Evolutionary conservation across 495 filamentous ascomycete genomes (phyloP).

Genomic region (Penicillium cosmopolitanum): DNA sequence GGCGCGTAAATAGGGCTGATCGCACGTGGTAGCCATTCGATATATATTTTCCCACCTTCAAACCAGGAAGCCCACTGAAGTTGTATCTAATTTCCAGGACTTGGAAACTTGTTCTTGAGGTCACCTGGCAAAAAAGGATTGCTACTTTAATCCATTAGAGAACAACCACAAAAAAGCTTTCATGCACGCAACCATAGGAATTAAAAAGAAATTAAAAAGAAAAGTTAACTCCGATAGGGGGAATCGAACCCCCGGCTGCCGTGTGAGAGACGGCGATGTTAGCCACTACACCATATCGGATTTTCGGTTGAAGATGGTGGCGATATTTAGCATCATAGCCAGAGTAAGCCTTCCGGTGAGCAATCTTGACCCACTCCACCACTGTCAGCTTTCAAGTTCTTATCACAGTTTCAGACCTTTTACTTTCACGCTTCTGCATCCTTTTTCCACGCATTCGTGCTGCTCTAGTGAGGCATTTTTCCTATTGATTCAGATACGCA

Average conservation of each 20-base stretch:
- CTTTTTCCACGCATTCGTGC: neutral
- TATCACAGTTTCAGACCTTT: neutral
- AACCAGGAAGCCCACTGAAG: too few species aligned
- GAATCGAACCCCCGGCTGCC: slow-evolving; percentile 36
- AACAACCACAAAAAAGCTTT: too few species aligned
- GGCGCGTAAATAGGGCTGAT: neutral
- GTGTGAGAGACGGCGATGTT: slow-evolving; percentile 44
- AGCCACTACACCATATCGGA: slow-evolving; percentile 45
- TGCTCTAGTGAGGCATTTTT: neutral
- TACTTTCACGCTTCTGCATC: neutral
- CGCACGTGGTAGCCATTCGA: slow-evolving; percentile 2
- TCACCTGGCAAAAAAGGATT: too few species aligned
- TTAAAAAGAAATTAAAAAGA: slow-evolving; percentile 1
- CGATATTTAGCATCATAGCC: too few species aligned
- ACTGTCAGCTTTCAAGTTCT: neutral
- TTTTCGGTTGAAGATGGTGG: too few species aligned
- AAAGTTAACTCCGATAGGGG: slow-evolving; percentile 25
- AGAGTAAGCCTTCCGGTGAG: too few species aligned
- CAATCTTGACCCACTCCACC: neutral
- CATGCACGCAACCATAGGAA: neutral
- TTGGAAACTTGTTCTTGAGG: too few species aligned
- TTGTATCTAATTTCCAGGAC: too few species aligned
- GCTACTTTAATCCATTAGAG: neutral
- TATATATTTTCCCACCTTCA: too few species aligned
- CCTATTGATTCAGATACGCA: neutral